phyloP scores from a whole-genome alignment of 306 rosid species.

The Prunus padus region DNA sequence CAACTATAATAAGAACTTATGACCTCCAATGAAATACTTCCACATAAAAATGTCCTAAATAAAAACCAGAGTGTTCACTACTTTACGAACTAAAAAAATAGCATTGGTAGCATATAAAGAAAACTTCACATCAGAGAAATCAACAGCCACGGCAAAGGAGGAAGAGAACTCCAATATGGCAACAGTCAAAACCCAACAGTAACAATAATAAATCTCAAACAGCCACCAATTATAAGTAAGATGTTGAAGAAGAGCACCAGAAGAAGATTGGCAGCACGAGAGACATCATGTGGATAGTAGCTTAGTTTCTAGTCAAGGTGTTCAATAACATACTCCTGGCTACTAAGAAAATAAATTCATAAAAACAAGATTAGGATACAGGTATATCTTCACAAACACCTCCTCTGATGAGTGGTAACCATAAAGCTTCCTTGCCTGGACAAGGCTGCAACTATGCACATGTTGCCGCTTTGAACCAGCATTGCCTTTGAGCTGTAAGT shows the following conservation, averaged over 20 bases:
- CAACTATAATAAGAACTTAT: background rate
- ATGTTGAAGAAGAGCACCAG: slow-evolving; percentile 51
- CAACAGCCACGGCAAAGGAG: background rate
- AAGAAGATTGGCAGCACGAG: slow-evolving; percentile 88
- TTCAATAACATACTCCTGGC: slow-evolving; percentile 15
- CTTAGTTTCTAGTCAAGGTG: slow-evolving; percentile 70
- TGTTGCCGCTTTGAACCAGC: slow-evolving; percentile 68
- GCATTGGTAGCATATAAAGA: background rate
- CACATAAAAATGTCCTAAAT: background rate
- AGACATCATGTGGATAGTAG: slow-evolving; percentile 85
- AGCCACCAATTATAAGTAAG: slow-evolving; percentile 10
- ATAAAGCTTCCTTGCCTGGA: slow-evolving; percentile 78
- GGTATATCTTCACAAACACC: slow-evolving; percentile 78
- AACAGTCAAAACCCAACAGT: background rate
- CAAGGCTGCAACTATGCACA: slow-evolving; percentile 84
- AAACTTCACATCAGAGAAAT: background rate
- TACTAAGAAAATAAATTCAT: slow-evolving; percentile 18
- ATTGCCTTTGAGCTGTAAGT: slow-evolving; percentile 64
- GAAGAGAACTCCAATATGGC: background rate
- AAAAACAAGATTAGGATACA: slow-evolving; percentile 58
- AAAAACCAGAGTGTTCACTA: background rate
- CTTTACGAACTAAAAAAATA: background rate
- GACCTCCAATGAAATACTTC: background rate
- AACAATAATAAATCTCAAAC: slow-evolving; percentile 1
- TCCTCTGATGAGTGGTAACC: slow-evolving; percentile 89